A percentile compares a stretch with the other conserved stretches of the same genome.
These are phyloP conservation scores for Niveomyces coronatus DNA, from an alignment of 2,329 filamentous ascomycete species.

Conservation along the genomic window DNA sequence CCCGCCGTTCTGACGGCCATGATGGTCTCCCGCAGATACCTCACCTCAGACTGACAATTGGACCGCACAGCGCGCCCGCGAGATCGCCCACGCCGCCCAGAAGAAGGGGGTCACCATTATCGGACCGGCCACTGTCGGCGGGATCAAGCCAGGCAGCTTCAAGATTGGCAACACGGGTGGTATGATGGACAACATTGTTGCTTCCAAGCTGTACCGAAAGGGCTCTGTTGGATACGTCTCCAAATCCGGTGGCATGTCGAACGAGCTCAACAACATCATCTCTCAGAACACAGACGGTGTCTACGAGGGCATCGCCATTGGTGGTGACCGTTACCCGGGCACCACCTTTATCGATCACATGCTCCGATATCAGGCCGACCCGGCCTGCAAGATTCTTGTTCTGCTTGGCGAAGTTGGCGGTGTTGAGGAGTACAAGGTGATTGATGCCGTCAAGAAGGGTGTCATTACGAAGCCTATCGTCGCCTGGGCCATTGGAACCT, in stretches of 20 bases:
- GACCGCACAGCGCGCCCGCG: conserved; percentile 83
- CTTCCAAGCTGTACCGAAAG: conserved; percentile 99
- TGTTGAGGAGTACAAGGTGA: conserved; percentile 99
- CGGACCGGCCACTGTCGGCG: conserved; percentile 94
- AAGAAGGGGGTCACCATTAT: conserved; percentile 99
- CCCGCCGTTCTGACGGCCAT: not conserved
- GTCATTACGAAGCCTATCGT: conserved; percentile 97
- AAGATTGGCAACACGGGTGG: conserved; percentile 99
- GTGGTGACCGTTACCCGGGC: conserved; percentile 96
- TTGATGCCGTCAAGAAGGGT: conserved; percentile 92
- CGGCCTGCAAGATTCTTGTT: conserved; percentile 93
- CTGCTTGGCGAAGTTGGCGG: conserved; percentile 97
- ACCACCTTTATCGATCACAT: conserved; percentile 99
- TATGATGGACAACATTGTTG: conserved; percentile 99
- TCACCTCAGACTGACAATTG: conserved; percentile 20
- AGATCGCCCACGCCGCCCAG: conserved; percentile 91
- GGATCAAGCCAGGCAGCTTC: conserved; percentile 98
- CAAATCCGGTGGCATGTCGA: conserved; percentile 99
- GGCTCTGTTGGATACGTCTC: conserved; percentile 98
- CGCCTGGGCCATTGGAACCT: conserved; percentile 98
- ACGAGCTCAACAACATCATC: conserved; percentile 99
- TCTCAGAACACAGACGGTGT: conserved; percentile 94
- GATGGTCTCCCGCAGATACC: no score
- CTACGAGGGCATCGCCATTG: conserved; percentile 97
- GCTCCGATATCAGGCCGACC: conserved; percentile 91